Evolutionary conservation across 2,329 filamentous ascomycete species (phyloP).

Genomic region (Colletotrichum godetiae): DNA sequence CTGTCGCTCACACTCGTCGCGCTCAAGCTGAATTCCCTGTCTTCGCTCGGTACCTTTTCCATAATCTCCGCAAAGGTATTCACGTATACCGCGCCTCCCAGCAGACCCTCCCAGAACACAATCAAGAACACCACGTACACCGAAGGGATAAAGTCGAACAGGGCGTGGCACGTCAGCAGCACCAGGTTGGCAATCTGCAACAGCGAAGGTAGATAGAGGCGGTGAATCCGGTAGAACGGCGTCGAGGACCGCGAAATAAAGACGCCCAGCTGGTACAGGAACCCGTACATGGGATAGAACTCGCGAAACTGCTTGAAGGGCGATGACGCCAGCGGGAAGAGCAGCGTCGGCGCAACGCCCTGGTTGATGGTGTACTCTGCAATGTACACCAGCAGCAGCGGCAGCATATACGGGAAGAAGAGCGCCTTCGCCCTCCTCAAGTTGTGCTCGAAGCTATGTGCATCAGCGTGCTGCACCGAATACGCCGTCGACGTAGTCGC

Average conservation of each 20-base stretch:
- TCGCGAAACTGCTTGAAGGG: constrained; percentile 86
- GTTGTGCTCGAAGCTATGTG: constrained; percentile 54
- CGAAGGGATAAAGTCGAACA: constrained; percentile 84
- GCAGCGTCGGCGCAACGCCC: constrained; percentile 87
- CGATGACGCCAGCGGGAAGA: constrained; percentile 82
- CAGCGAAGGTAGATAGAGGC: constrained; percentile 83
- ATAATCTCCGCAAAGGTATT: constrained; percentile 96
- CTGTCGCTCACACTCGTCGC: constrained; percentile 94
- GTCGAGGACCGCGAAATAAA: constrained; percentile 94
- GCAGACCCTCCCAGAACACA: constrained; percentile 92
- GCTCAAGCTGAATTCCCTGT: constrained; percentile 90
- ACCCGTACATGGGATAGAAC: constrained; percentile 95
- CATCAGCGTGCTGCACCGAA: constrained; percentile 46
- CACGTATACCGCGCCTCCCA: constrained; percentile 94
- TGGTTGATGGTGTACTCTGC: constrained; percentile 99
- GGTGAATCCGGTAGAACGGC: constrained; percentile 84
- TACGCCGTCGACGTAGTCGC: constrained; percentile 53
- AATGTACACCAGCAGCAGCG: constrained; percentile 90
- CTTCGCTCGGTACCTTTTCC: constrained; percentile 79
- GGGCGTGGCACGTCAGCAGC: constrained; percentile 78
- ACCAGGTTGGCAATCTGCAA: constrained; percentile 84
- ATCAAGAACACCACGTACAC: constrained; percentile 88
- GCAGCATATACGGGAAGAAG: constrained; percentile 87
- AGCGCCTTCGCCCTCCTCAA: constrained; percentile 76
- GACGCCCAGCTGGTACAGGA: constrained; percentile 94